Evolutionary conservation across 257 asterid genomes (phyloP).

Genomic region (Primulina eburnea): DNA sequence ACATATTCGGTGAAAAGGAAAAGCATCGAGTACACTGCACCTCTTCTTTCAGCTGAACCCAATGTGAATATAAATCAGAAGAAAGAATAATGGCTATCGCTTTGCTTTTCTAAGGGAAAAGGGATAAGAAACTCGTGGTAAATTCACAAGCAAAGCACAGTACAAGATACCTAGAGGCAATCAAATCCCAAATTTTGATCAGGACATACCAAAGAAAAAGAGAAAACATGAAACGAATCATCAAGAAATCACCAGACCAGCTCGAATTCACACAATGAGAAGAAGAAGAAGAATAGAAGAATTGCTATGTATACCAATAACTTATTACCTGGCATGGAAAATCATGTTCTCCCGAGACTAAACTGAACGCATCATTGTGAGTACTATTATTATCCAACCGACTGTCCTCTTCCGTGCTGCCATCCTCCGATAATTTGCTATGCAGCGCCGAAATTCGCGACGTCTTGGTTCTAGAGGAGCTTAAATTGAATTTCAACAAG

Average conservation of each 20-base stretch:
- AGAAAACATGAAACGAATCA: too few relatives aligned
- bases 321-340: constrained; percentile 41
- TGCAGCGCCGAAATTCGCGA: constrained; percentile 39
- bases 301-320: too few relatives aligned
- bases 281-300: background rate
- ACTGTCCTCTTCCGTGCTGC: constrained; percentile 33
- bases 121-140: background rate
- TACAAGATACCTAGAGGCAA: background rate
- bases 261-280: background rate
- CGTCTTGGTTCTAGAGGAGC: constrained; percentile 25
- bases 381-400: constrained; percentile 18
- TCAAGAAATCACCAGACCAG: background rate
- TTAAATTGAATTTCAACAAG: constrained; percentile 25
- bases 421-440: constrained; percentile 39
- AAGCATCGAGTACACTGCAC: too few relatives aligned
- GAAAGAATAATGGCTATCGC: too few relatives aligned
- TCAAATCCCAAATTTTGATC: background rate
- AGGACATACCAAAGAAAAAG: background rate
- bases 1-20: too few relatives aligned
- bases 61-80: too few relatives aligned
- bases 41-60: too few relatives aligned
- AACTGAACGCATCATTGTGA: constrained; percentile 29
- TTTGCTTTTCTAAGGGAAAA: too few relatives aligned
- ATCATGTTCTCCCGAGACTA: constrained; percentile 37
- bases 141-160: background rate